Evolutionary conservation across 1,284 basidiomycete species (phyloP).

Genomic region (Naganishia sp.): DNA sequence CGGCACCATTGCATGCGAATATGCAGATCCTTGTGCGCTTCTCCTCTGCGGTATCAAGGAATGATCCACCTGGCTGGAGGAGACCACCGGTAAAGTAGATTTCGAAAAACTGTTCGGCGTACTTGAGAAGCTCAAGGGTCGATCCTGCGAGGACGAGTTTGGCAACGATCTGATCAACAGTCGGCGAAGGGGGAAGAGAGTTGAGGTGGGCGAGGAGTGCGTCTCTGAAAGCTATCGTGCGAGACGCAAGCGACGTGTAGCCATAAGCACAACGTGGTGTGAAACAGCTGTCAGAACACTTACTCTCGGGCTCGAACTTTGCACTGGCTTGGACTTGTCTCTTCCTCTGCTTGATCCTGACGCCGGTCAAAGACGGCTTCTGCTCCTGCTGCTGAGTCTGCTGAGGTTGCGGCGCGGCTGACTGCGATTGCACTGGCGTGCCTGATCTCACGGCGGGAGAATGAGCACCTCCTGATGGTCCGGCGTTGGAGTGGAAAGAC

Average conservation of each 20-base stretch:
- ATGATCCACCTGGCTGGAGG: conserved; percentile 90
- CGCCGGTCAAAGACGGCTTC: conserved; percentile 56
- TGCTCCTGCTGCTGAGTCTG: conserved; percentile 26
- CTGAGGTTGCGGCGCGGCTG: conserved; percentile 12
- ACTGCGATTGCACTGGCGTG: conserved; percentile 20
- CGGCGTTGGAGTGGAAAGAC: conserved; percentile 27
- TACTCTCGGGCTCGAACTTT: conserved; percentile 60
- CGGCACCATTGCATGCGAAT: conserved; percentile 65
- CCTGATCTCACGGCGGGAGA: conserved; percentile 27
- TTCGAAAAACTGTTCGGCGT: conserved; percentile 94
- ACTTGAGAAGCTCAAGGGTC: conserved; percentile 90
- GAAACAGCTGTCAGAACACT: conserved; percentile 32
- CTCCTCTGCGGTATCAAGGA: conserved; percentile 73
- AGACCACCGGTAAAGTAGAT: conserved; percentile 90
- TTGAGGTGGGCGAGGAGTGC: conserved; percentile 91
- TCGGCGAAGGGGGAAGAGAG: conserved; percentile 74
- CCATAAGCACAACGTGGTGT: no score
- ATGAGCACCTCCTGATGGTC: conserved; percentile 29
- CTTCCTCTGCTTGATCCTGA: conserved; percentile 57
- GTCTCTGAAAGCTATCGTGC: conserved; percentile 80
- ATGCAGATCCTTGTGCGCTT: conserved; percentile 79
- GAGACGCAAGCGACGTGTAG: neutral
- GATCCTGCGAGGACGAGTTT: conserved; percentile 89
- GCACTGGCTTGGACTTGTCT: conserved; percentile 57
- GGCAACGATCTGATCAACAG: conserved; percentile 58